Evolutionary conservation across 2,329 filamentous ascomycete species (phyloP).

Genomic region (Paecilomyces niveus): DNA sequence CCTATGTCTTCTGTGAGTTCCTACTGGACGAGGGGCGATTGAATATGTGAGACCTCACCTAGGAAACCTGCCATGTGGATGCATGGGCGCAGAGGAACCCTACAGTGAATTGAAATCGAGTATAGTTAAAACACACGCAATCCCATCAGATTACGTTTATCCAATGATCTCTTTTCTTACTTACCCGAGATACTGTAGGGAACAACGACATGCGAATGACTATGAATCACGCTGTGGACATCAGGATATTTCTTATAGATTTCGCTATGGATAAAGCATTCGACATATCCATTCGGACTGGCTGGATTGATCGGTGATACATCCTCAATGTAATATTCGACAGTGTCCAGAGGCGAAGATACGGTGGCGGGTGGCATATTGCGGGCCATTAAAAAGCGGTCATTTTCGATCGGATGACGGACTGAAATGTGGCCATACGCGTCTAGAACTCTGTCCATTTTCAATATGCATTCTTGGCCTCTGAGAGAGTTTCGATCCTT

Average conservation of each 20-base stretch:
- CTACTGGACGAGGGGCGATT: neutral
- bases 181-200: conserved; percentile 37
- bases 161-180: neutral
- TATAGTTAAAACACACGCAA: neutral
- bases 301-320: conserved; percentile 34
- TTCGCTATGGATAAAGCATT: conserved; percentile 44
- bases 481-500: neutral
- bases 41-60: conserved; percentile 12
- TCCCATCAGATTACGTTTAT: neutral
- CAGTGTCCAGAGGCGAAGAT: conserved; percentile 36
- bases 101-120: neutral
- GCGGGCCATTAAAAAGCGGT: conserved; percentile 44
- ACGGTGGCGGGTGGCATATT: conserved; percentile 44
- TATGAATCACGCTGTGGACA: conserved; percentile 38
- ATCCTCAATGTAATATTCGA: conserved; percentile 40
- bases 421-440: conserved; percentile 51
- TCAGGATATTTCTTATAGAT: conserved; percentile 36
- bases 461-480: neutral
- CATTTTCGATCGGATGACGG: conserved; percentile 40
- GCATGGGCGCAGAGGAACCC: conserved; percentile 29
- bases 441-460: conserved; percentile 36
- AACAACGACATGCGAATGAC: conserved; percentile 37
- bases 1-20: neutral
- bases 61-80: conserved; percentile 42
- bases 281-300: conserved; percentile 34